Percentiles rank a stretch among this genome's conserved stretches.
Evolutionary conservation across 2,329 filamentous ascomycete species (phyloP).

Genomic region (Trichoderma hamatum): DNA sequence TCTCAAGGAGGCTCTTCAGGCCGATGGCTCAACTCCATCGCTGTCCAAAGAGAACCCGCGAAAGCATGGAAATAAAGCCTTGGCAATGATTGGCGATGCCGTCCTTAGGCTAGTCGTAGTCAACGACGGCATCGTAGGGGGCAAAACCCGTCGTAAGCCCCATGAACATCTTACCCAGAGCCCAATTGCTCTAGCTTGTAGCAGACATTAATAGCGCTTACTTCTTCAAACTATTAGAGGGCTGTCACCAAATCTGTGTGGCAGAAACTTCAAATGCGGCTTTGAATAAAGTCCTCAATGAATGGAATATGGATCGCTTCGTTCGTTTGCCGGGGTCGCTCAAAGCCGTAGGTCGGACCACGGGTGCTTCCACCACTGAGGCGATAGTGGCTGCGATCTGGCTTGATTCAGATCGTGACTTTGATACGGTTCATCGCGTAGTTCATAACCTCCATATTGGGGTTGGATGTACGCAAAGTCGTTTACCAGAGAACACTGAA

Average conservation of each 20-base stretch:
- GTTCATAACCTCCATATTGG: neutral
- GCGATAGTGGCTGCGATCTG: neutral
- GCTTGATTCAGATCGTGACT: neutral
- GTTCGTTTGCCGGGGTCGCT: neutral
- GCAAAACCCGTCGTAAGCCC: neutral
- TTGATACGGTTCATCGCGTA: neutral
- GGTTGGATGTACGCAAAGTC: neutral
- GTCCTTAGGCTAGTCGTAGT: neutral
- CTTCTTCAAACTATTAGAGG: neutral
- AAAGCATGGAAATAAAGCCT: neutral
- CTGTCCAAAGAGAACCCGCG: neutral
- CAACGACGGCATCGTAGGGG: neutral
- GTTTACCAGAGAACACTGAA: neutral
- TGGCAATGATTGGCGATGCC: constrained; percentile 6
- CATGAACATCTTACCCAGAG: neutral
- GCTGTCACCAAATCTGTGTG: neutral
- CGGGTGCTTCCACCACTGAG: neutral
- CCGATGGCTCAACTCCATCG: neutral
- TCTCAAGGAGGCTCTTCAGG: neutral
- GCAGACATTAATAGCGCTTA: neutral
- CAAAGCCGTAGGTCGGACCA: neutral
- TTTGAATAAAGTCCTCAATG: neutral
- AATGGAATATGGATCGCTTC: neutral
- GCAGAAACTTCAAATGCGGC: neutral
- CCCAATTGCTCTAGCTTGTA: neutral